A percentile compares a stretch with the other conserved stretches of the same genome.
phyloP scores from a whole-genome alignment of 441 rosid genomes.

The Kokia cookei region DNA sequence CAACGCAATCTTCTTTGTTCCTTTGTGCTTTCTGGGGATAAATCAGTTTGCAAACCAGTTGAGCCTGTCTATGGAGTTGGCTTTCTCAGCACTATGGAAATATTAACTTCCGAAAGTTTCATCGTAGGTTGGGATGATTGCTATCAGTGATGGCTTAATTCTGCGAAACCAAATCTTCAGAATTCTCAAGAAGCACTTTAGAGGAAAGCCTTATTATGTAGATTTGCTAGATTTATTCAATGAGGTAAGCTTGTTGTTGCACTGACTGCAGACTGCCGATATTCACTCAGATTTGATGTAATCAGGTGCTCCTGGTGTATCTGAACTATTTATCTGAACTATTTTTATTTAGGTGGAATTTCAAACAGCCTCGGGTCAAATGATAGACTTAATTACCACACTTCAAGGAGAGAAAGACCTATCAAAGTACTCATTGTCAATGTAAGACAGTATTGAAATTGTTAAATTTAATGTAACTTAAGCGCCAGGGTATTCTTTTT shows the following conservation, averaged over 20 bases:
- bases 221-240: constrained; percentile 80
- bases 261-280: neutral
- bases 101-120: neutral
- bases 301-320: neutral
- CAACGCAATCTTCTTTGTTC: neutral
- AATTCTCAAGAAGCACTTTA: constrained; percentile 68
- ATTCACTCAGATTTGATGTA: neutral
- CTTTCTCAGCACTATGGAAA: neutral
- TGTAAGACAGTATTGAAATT: constrained; percentile 39
- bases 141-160: constrained; percentile 61
- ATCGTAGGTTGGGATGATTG: constrained; percentile 66
- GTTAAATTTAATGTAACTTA: neutral
- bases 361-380: constrained; percentile 86
- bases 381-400: constrained; percentile 84
- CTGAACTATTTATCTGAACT: neutral
- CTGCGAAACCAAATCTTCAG: constrained; percentile 78
- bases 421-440: constrained; percentile 57
- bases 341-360: constrained; percentile 57
- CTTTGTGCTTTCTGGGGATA: neutral
- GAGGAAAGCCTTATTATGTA: constrained; percentile 60
- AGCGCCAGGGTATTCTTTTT: neutral
- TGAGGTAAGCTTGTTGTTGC: constrained; percentile 41
- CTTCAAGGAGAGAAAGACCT: constrained; percentile 80
- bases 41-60: neutral
- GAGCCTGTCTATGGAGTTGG: neutral